Percentiles rank a stretch among this genome's conserved stretches.
Conservation (phyloP, 1,284 basidiomycete genomes). For the Ustilago hordei region DNA sequence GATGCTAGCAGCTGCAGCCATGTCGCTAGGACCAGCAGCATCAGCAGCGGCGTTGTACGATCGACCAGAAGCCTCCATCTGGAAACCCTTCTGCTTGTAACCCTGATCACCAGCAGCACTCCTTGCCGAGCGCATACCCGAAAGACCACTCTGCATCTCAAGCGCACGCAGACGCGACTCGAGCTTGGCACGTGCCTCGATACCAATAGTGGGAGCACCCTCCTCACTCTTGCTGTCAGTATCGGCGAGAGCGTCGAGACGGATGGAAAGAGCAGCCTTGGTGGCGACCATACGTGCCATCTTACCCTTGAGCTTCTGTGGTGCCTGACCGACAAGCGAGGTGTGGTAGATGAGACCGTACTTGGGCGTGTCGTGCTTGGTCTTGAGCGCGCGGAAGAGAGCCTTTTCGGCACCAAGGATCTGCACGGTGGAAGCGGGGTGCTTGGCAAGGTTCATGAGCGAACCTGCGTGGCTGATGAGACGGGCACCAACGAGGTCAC, state of each 20-base stretch:
- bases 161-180: slow-evolving; percentile 91
- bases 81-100: slow-evolving; percentile 67
- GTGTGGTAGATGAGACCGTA: slow-evolving; percentile 96
- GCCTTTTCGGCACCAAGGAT: slow-evolving; percentile 99
- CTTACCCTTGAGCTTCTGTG: slow-evolving; percentile 98
- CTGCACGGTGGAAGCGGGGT: slow-evolving; percentile 97
- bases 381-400: slow-evolving; percentile 96
- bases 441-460: slow-evolving; percentile 91
- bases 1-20: slow-evolving; percentile 41
- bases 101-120: slow-evolving; percentile 55
- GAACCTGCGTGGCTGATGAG: slow-evolving; percentile 97
- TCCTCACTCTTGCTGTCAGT: slow-evolving; percentile 87
- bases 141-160: slow-evolving; percentile 72
- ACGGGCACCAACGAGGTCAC: slow-evolving; percentile 94
- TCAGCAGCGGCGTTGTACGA: slow-evolving; percentile 66
- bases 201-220: slow-evolving; percentile 82
- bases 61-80: slow-evolving; percentile 58
- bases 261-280: slow-evolving; percentile 88
- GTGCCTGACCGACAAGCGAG: slow-evolving; percentile 90
- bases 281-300: slow-evolving; percentile 99
- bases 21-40: slow-evolving; percentile 51
- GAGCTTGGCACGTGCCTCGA: slow-evolving; percentile 92
- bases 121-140: slow-evolving; percentile 51
- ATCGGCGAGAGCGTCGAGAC: slow-evolving; percentile 94
- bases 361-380: slow-evolving; percentile 98